These are phyloP conservation scores for Discostella stelligera DNA, from an alignment of 352 stramenopile genomes.

Conservation along the genomic window DNA sequence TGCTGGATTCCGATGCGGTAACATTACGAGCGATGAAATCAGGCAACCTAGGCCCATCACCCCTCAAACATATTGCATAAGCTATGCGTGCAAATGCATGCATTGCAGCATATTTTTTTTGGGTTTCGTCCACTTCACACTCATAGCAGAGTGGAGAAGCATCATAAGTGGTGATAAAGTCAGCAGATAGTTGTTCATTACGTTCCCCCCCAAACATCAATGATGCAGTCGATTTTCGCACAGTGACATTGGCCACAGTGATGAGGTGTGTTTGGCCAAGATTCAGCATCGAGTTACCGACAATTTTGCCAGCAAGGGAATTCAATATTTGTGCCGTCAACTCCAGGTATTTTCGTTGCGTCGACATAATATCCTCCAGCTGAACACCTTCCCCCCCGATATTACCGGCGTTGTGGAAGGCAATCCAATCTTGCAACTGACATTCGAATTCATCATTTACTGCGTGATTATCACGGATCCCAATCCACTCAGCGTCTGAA, in stretches of 20 bases:
- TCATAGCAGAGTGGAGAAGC: background rate
- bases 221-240: background rate
- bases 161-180: slow-evolving; percentile 5
- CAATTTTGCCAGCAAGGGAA: slow-evolving; percentile 14
- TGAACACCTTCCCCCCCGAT: no score
- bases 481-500: no score
- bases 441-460: no score
- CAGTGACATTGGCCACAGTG: background rate
- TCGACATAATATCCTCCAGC: background rate
- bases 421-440: slow-evolving; percentile 1
- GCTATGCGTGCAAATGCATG: slow-evolving; percentile 21
- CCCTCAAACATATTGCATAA: slow-evolving; percentile 11
- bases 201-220: background rate
- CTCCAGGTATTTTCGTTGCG: slow-evolving; percentile 14
- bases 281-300: background rate
- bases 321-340: slow-evolving; percentile 12
- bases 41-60: background rate
- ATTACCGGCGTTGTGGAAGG: background rate
- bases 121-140: background rate
- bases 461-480: no score
- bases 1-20: background rate
- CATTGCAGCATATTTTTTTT: slow-evolving; percentile 12
- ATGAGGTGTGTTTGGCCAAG: background rate
- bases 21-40: background rate
- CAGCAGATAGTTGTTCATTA: background rate